Conservation (phyloP, 208 protist species). For the Acanthamoeba lenticulata region DNA sequence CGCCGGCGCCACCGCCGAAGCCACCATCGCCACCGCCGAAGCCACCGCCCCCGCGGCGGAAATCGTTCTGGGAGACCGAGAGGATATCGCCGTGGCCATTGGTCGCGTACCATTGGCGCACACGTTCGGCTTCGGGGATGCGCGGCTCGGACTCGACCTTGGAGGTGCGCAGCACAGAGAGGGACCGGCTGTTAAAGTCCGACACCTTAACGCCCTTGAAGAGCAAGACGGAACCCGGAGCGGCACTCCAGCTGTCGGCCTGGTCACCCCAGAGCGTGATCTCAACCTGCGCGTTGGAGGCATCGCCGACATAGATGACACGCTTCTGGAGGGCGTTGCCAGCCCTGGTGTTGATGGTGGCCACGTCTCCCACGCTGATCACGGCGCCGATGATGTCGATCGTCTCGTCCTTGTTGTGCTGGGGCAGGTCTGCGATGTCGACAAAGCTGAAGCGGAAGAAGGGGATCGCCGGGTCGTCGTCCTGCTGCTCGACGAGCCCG, state of each 20-base stretch:
- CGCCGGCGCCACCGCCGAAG: background rate
- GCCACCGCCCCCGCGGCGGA: background rate
- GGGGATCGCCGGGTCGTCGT: constrained; percentile 65
- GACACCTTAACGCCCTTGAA: constrained; percentile 71
- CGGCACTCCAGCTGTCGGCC: background rate
- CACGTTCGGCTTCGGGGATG: constrained; percentile 45
- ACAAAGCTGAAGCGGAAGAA: constrained; percentile 63
- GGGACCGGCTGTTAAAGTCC: constrained; percentile 67
- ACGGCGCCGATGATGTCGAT: constrained; percentile 67
- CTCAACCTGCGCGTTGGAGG: constrained; percentile 68
- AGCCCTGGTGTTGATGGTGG: constrained; percentile 49
- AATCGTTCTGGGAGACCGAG: background rate
- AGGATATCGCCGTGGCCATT: background rate
- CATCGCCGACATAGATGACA: constrained; percentile 68
- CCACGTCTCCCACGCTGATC: background rate
- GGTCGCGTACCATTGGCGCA: constrained; percentile 66
- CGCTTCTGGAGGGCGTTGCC: constrained; percentile 62
- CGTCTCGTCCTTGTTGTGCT: constrained; percentile 18
- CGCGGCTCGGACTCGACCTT: constrained; percentile 69
- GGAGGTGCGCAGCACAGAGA: constrained; percentile 21
- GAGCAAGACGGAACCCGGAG: constrained; percentile 39
- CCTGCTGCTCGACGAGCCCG: background rate
- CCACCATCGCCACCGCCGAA: background rate
- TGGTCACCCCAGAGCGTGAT: constrained; percentile 78
- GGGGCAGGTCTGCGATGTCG: constrained; percentile 69